A percentile compares a stretch with the other conserved stretches of the same genome.
Conservation (phyloP, 345 rosid genomes). For the Salix purpurea region DNA sequence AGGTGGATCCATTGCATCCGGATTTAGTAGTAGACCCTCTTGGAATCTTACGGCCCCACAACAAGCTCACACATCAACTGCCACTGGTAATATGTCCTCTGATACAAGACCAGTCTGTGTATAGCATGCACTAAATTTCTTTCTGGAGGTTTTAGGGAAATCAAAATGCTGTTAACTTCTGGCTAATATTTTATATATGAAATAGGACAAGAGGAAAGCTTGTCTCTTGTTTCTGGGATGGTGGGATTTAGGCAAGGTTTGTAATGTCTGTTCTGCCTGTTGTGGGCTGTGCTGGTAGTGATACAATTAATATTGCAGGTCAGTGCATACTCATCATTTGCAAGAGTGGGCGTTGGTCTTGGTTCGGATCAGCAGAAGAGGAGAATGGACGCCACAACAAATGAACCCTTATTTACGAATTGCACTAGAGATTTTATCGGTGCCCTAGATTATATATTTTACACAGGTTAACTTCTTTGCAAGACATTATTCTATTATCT, state of each 20-base stretch:
- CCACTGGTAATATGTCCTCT: constrained; percentile 60
- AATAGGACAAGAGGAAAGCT: background rate
- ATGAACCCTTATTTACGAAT: constrained; percentile 92
- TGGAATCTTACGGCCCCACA: constrained; percentile 73
- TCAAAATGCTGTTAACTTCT: background rate
- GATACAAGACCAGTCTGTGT: background rate
- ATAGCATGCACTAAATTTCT: background rate
- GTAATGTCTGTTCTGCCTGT: background rate
- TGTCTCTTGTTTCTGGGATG: background rate
- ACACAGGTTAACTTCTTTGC: constrained; percentile 55
- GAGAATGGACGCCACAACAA: constrained; percentile 78
- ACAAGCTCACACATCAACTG: constrained; percentile 84
- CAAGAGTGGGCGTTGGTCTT: constrained; percentile 56
- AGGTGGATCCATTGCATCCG: constrained; percentile 75
- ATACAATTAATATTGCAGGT: constrained; percentile 51
- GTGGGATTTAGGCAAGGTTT: too few relatives aligned
- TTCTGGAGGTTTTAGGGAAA: background rate
- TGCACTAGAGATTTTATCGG: constrained; percentile 94
- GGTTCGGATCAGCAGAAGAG: constrained; percentile 72
- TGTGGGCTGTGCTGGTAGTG: constrained; percentile 11
- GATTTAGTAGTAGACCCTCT: constrained; percentile 83
- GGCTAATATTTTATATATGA: background rate
- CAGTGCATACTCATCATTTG: constrained; percentile 94
- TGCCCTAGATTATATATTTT: constrained; percentile 90
- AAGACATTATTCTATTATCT: background rate